A percentile compares a stretch with the other conserved stretches of the same genome.
Conservation (phyloP, 139 green algal species). For the Micractinium sp. region DNA sequence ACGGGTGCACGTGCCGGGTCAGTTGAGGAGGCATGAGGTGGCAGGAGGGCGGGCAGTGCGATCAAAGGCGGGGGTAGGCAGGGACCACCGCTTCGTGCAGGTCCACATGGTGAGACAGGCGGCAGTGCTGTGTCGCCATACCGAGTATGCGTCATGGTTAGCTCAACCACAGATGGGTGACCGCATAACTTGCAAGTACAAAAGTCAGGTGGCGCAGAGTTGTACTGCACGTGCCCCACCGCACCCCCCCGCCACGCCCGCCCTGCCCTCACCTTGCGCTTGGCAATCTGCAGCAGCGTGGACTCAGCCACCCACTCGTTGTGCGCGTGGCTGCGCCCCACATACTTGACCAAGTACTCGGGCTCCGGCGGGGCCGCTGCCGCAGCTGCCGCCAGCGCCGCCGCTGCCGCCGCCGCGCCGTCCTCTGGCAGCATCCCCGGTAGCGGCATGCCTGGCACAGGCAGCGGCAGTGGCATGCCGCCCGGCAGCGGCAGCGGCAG, state of each 20-base stretch:
- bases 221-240: too few species aligned
- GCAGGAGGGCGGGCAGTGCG: too few species aligned
- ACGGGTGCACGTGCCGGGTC: background rate
- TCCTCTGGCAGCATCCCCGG: slow-evolving; percentile 42
- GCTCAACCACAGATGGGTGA: too few species aligned
- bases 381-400: background rate
- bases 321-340: slow-evolving; percentile 76
- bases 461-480: background rate
- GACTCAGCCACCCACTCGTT: slow-evolving; percentile 84
- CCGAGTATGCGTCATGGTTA: too few species aligned
- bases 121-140: background rate
- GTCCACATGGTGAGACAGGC: background rate
- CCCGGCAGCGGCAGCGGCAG: background rate
- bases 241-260: too few species aligned
- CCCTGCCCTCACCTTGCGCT: slow-evolving; percentile 59
- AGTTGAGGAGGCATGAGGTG: background rate
- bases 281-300: slow-evolving; percentile 70
- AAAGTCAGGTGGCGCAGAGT: too few species aligned
- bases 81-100: background rate
- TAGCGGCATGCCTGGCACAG: background rate
- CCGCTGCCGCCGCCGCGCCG: slow-evolving; percentile 35
- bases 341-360: slow-evolving; percentile 91
- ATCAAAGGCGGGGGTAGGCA: too few species aligned
- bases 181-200: too few species aligned
- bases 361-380: slow-evolving; percentile 45